These are phyloP conservation scores for Spirogloea muscicola DNA, from an alignment of 139 green algal species.

Conservation along the genomic window DNA sequence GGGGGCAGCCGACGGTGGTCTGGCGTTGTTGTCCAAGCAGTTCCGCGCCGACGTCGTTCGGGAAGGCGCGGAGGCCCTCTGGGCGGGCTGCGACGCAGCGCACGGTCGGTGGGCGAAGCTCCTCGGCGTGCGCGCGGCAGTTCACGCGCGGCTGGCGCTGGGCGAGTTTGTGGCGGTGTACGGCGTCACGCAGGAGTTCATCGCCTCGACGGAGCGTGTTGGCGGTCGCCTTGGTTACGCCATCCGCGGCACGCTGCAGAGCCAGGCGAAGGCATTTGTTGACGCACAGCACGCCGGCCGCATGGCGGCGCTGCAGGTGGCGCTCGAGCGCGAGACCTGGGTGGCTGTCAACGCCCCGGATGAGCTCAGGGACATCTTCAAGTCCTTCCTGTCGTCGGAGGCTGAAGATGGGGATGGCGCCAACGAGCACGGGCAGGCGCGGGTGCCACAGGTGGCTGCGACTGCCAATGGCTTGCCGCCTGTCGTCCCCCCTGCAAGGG, in stretches of 20 bases:
- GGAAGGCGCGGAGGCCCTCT: slow-evolving; percentile 37
- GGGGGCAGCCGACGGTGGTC: neutral
- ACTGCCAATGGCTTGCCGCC: too few relatives aligned
- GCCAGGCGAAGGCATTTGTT: slow-evolving; percentile 66
- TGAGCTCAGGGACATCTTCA: slow-evolving; percentile 36
- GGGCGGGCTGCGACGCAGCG: slow-evolving; percentile 60
- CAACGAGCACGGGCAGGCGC: too few relatives aligned
- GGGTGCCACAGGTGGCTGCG: too few relatives aligned
- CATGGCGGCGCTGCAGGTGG: too few relatives aligned
- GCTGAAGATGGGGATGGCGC: too few relatives aligned
- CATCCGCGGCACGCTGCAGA: slow-evolving; percentile 58
- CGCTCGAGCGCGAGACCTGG: slow-evolving; percentile 40
- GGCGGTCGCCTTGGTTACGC: slow-evolving; percentile 35
- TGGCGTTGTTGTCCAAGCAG: neutral
- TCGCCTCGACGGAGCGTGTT: slow-evolving; percentile 37
- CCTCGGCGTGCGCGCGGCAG: slow-evolving; percentile 50
- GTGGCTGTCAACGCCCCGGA: slow-evolving; percentile 17
- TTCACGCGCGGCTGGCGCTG: slow-evolving; percentile 28
- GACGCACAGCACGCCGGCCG: slow-evolving; percentile 49
- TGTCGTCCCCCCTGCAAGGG: too few relatives aligned
- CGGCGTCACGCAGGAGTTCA: slow-evolving; percentile 26
- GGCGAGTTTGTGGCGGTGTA: slow-evolving; percentile 38
- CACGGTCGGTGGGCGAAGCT: slow-evolving; percentile 69
- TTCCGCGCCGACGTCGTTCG: slow-evolving; percentile 34
- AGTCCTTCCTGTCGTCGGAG: too few relatives aligned